Evolutionary conservation across 352 stramenopile species (phyloP).

Genomic region (Pythium sukuiense): DNA sequence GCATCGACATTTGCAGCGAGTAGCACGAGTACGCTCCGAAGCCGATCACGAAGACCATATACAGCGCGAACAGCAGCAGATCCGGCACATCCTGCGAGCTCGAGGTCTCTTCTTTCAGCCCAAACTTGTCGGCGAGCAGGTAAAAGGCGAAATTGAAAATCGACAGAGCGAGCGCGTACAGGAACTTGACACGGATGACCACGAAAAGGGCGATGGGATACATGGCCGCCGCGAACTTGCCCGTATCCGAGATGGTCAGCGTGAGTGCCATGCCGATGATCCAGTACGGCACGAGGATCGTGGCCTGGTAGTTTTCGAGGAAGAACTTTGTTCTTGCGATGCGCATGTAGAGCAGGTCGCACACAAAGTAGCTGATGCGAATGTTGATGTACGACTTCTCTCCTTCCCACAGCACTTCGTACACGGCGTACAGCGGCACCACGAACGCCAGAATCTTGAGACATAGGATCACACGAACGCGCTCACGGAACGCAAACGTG

Average conservation of each 20-base stretch:
- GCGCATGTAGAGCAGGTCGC: constrained; percentile 70
- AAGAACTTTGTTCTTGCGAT: constrained; percentile 69
- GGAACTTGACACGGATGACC: constrained; percentile 83
- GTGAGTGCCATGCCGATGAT: constrained; percentile 76
- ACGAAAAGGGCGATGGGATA: constrained; percentile 82
- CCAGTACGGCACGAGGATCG: constrained; percentile 71
- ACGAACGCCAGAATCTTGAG: constrained; percentile 73
- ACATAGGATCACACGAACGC: constrained; percentile 61
- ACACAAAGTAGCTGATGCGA: constrained; percentile 65
- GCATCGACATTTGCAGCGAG: constrained; percentile 82
- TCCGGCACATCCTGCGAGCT: constrained; percentile 39
- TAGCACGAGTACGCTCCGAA: constrained; percentile 81
- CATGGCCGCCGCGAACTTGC: constrained; percentile 78
- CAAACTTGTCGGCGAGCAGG: constrained; percentile 56
- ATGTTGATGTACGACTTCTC: constrained; percentile 69
- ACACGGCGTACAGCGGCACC: constrained; percentile 69
- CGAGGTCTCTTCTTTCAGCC: constrained; percentile 33
- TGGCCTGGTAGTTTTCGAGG: constrained; percentile 69
- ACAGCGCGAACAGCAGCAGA: constrained; percentile 65
- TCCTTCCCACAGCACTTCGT: constrained; percentile 65
- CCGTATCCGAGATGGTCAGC: constrained; percentile 79
- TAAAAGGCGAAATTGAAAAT: constrained; percentile 85
- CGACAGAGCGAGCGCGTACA: constrained; percentile 72
- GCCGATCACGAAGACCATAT: constrained; percentile 73
- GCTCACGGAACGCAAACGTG: constrained; percentile 71